Evolutionary conservation across 163 green algal genomes (phyloP).

Genomic region (Volvox carteri): DNA sequence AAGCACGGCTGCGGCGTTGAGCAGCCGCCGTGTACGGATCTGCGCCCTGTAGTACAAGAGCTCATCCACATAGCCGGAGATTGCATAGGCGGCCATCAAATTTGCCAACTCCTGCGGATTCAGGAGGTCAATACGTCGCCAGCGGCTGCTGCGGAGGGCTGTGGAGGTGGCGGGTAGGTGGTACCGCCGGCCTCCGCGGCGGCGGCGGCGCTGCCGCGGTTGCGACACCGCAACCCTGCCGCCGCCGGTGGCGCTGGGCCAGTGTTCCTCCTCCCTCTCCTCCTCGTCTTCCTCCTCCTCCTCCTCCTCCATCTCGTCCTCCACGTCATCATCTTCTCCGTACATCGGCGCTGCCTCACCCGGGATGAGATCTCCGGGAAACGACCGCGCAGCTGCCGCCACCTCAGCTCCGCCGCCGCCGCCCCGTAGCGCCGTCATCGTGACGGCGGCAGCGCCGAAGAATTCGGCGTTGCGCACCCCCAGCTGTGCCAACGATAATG

Average conservation of each 20-base stretch:
- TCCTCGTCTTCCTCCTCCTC: constrained; percentile 23
- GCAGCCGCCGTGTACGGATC: constrained; percentile 29
- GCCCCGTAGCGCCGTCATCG: constrained; percentile 9
- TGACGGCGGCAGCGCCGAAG: constrained; percentile 29
- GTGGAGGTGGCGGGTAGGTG: background rate
- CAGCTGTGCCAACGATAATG: constrained; percentile 48
- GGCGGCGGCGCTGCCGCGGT: background rate
- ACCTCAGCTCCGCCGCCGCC: background rate
- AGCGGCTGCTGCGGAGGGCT: background rate
- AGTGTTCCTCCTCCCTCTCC: background rate
- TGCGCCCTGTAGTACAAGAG: constrained; percentile 24
- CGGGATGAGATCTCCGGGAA: background rate
- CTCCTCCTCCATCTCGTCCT: background rate
- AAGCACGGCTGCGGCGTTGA: constrained; percentile 16
- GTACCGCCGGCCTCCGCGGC: constrained; percentile 36
- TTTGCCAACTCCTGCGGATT: constrained; percentile 44
- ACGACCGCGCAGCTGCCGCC: background rate
- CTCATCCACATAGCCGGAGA: constrained; percentile 37
- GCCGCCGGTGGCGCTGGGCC: too few species aligned
- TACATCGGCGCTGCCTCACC: constrained; percentile 11
- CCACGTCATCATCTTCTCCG: background rate
- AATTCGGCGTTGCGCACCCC: constrained; percentile 9
- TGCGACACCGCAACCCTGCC: background rate
- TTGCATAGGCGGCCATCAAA: constrained; percentile 18
- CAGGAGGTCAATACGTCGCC: constrained; percentile 16